phyloP scores from a whole-genome alignment of 1,284 basidiomycete genomes.

The Boletus chippewaensis region DNA sequence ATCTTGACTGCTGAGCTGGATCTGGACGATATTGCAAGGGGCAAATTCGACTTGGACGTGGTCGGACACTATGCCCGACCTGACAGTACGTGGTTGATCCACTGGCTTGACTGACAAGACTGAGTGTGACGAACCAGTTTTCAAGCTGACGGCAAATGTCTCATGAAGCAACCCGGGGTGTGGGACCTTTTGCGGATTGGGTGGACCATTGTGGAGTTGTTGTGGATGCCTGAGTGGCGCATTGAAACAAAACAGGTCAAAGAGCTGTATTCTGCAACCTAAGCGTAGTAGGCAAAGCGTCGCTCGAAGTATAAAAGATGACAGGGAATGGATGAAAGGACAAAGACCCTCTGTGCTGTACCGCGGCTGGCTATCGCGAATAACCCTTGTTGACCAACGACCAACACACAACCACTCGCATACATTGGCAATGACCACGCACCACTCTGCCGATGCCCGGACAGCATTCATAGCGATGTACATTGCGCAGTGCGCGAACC shows the following conservation, averaged over 20 bases:
- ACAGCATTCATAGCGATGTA: constrained; percentile 22
- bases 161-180: neutral
- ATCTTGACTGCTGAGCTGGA: constrained; percentile 62
- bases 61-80: constrained; percentile 65
- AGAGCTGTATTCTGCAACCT: constrained; percentile 13
- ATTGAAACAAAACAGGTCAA: constrained; percentile 12
- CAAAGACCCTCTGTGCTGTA: constrained; percentile 1
- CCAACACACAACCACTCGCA: neutral
- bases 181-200: neutral
- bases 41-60: constrained; percentile 69
- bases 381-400: neutral
- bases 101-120: neutral
- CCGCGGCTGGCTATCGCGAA: constrained; percentile 10
- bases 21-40: constrained; percentile 52
- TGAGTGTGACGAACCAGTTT: constrained; percentile 22
- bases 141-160: constrained; percentile 18
- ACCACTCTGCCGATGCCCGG: constrained; percentile 28
- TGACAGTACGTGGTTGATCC: constrained; percentile 42
- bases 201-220: constrained; percentile 1
- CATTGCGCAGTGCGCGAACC: constrained; percentile 13
- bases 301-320: constrained; percentile 24
- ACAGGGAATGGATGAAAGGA: neutral
- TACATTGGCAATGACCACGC: constrained; percentile 17
- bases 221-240: constrained; percentile 3
- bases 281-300: constrained; percentile 12